Evolutionary conservation across 2,329 filamentous ascomycete genomes (phyloP).

Genomic region (Ceratocystis lukuohia): DNA sequence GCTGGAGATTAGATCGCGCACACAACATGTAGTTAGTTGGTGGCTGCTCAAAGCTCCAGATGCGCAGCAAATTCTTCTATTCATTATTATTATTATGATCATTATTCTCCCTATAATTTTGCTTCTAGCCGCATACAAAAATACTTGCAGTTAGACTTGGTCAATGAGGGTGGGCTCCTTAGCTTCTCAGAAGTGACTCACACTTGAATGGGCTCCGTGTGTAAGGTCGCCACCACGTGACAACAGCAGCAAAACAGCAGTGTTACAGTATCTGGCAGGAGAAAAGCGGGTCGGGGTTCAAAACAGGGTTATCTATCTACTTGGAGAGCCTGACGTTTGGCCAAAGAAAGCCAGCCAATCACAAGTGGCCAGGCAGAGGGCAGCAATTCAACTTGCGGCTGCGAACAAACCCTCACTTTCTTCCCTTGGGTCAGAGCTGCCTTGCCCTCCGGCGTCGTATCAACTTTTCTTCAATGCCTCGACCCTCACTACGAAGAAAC

Average conservation of each 20-base stretch:
- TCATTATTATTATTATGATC: background rate
- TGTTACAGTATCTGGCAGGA: background rate
- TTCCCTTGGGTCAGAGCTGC: background rate
- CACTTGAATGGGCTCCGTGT: background rate
- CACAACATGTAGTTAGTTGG: too few species aligned
- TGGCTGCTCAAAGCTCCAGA: too few species aligned
- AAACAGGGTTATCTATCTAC: background rate
- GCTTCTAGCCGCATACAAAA: too few species aligned
- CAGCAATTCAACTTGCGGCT: background rate
- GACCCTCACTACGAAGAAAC: background rate
- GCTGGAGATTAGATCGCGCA: too few species aligned
- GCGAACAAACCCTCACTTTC: background rate
- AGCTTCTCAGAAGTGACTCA: background rate
- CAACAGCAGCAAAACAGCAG: background rate
- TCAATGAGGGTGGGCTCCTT: background rate
- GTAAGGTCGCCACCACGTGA: background rate
- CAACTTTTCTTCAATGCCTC: background rate
- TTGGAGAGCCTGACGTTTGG: background rate
- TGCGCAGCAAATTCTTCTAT: background rate
- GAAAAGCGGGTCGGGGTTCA: background rate
- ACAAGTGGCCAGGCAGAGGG: background rate
- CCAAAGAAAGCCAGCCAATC: background rate
- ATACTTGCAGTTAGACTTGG: background rate
- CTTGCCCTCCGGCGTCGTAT: background rate
- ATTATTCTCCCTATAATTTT: background rate